phyloP scores from a whole-genome alignment of 202 grass and related monocot genomes.

The Bolboschoenoplectus hybrid region DNA sequence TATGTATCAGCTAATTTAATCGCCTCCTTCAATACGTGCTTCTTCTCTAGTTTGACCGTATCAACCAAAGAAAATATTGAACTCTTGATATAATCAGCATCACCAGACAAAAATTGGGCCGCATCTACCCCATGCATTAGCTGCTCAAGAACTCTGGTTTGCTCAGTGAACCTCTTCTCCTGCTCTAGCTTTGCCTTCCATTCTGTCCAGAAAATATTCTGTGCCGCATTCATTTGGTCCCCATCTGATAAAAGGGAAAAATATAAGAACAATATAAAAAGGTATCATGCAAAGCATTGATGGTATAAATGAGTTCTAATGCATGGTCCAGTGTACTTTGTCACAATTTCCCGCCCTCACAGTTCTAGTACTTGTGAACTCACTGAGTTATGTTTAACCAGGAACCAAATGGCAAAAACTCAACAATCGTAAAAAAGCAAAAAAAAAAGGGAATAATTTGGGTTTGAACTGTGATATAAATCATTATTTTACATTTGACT shows the following conservation, averaged over 20 bases:
- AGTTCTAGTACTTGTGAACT: neutral
- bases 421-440: neutral
- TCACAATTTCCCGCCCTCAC: neutral
- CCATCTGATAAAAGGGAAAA: slow-evolving; percentile 65
- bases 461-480: neutral
- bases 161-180: slow-evolving; percentile 83
- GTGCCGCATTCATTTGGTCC: slow-evolving; percentile 66
- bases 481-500: neutral
- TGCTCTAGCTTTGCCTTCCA: slow-evolving; percentile 95
- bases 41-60: slow-evolving; percentile 76
- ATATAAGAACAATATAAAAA: slow-evolving; percentile 38
- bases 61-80: slow-evolving; percentile 75
- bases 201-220: slow-evolving; percentile 86
- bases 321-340: neutral
- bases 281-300: slow-evolving; percentile 2
- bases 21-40: slow-evolving; percentile 82
- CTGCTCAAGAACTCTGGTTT: slow-evolving; percentile 71
- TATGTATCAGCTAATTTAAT: slow-evolving; percentile 81
- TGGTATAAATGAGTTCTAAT: neutral
- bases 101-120: slow-evolving; percentile 72
- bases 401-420: neutral
- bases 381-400: neutral
- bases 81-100: slow-evolving; percentile 71
- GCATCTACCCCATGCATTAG: slow-evolving; percentile 80
- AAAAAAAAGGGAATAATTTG: neutral